Conservation (phyloP, 164 flowering plant species). For the Macadamia tetraphylla region DNA sequence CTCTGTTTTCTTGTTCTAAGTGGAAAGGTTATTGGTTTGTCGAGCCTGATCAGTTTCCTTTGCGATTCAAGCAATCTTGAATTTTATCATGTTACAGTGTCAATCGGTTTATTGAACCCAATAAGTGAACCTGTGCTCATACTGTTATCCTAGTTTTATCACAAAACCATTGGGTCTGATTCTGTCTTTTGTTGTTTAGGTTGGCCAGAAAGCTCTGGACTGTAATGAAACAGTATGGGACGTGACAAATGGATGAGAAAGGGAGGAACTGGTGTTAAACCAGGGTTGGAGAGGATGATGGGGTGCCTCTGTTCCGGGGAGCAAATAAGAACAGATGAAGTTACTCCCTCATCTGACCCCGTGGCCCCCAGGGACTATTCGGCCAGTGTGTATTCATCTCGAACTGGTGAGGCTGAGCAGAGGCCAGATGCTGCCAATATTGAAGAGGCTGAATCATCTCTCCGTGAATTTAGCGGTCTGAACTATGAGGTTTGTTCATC, state of each 20-base stretch:
- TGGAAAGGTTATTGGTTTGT: not conserved
- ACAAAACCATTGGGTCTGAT: conserved; percentile 5
- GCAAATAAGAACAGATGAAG: conserved; percentile 47
- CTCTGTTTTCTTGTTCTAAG: not conserved
- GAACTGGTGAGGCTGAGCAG: conserved; percentile 50
- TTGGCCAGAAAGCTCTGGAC: conserved; percentile 14
- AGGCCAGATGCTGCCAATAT: conserved; percentile 65
- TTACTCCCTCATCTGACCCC: conserved; percentile 61
- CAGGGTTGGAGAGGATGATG: conserved; percentile 48
- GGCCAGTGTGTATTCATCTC: conserved; percentile 67
- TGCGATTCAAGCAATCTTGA: not conserved
- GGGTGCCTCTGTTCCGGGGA: conserved; percentile 71
- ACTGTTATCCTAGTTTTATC: not conserved
- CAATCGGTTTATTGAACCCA: conserved; percentile 1
- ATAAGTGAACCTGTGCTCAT: conserved; percentile 10
- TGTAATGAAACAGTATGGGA: conserved; percentile 40
- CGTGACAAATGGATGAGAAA: conserved; percentile 32
- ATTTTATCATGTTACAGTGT: not conserved
- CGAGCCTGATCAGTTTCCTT: not conserved
- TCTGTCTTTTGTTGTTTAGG: conserved; percentile 15
- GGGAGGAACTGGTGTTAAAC: conserved; percentile 18
- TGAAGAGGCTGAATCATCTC: conserved; percentile 92
- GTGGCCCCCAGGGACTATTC: conserved; percentile 79
- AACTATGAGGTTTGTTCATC: conserved; percentile 73
- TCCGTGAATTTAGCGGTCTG: conserved; percentile 70